Base-by-base conservation (phyloP, 2,329 filamentous ascomycete species). In the Diaporthe batatas region DNA sequence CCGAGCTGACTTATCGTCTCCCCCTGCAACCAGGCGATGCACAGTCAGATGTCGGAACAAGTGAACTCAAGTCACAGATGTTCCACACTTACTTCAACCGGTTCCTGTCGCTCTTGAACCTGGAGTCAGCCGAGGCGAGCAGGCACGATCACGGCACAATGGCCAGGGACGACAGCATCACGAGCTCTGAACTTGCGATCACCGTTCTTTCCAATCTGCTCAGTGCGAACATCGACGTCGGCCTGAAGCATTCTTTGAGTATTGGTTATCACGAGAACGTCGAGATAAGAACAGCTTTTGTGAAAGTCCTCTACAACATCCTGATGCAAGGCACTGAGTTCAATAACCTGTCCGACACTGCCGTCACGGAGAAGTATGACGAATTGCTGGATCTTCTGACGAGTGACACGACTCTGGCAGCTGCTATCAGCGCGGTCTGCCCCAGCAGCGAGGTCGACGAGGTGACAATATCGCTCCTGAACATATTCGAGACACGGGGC, bases 1-100 rank as follows among this genome's bases (percentile, higher is more conserved):
- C 90, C 5, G 90, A 91, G 76, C 83, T 93, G 34, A 92, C 91
- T 0, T 92, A 90, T 78, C 88, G 91, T 14, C 83, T 93, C 6
- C 91, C 91, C 21, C 82, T 93, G 18, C 91, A 93, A 75, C 90
- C 91, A 1, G 87, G 87, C 1, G 91, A 93, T 68, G 89, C 88
- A 6, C 90, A 91, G 75, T 90, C 86, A 16, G 91, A 93, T 80
- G 90, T 89, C 1, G 89, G 90, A 57, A 90, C 89, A 69, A 92
- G 90, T 75, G 91, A 92, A 79, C 85, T 91, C 68, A 93, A 93
- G 78, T 91, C 90, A 0, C 89, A 92, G 77, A 91, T 93, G 88
- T 93, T 93, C 77, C 90, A 92, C 74, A 90, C 88, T 8, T 93
- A 93, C 79, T 93, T 93, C 81, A 92, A 91, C 75, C 86, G 90